Evolutionary conservation across 257 asterid genomes (phyloP).

Genomic region (Plantago elongata): DNA sequence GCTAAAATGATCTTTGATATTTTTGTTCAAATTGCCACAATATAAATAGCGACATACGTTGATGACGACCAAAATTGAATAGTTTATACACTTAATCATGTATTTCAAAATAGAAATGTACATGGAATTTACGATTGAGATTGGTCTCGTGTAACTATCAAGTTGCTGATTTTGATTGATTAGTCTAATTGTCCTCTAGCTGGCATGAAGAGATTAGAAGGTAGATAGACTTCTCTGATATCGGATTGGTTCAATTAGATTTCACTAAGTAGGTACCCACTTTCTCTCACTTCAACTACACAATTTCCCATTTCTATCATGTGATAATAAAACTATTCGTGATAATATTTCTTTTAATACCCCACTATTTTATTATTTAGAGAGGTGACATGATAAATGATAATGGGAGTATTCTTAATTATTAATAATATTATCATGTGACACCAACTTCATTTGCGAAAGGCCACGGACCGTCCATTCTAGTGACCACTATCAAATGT

Average conservation of each 20-base stretch:
- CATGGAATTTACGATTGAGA: slow-evolving; percentile 2
- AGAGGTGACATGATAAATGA: background rate
- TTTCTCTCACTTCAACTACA: background rate
- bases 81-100: background rate
- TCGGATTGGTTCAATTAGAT: background rate
- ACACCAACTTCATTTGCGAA: slow-evolving; percentile 8
- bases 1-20: too few species aligned
- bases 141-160: background rate
- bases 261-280: background rate
- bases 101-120: background rate
- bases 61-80: background rate
- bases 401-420: background rate
- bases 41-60: background rate
- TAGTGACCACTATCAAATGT: background rate
- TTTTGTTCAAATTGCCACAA: too few species aligned
- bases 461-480: slow-evolving; percentile 12
- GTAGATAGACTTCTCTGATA: background rate
- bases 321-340: background rate
- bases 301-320: background rate
- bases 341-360: too few species aligned
- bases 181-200: background rate
- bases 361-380: too few species aligned
- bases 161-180: background rate
- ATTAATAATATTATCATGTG: background rate
- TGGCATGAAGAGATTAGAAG: background rate